Evolutionary conservation across 2,329 filamentous ascomycete genomes (phyloP), one percentile per base, ranked within the genome.

Genomic region (Metarhizium rileyi): DNA sequence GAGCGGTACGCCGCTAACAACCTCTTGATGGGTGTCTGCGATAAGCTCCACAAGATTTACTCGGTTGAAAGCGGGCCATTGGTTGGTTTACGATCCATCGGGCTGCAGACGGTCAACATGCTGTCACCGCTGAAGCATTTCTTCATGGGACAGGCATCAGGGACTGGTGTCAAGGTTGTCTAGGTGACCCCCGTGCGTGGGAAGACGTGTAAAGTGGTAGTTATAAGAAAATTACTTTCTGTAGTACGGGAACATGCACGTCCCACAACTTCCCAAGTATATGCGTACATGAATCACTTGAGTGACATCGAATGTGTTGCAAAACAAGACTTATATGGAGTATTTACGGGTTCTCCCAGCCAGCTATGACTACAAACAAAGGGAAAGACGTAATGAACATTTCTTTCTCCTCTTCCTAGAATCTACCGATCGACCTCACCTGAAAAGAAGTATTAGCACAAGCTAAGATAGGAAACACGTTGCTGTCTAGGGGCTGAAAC

Each of bases 21-120:
- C 55, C 76, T 84, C 52, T 76, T 94, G 65, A 74, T 90, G 48
- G 90, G 81, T 50, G 86, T 85, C 43, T 87, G 83, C 56, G 91
- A 97, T 69, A 91, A 96, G 70, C 72, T 97, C 57, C 90, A 96
- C 67, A 95, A 91, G 71, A 70, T 96, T 41, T 97, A 95, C 67
- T 85, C 84, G n/a, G 81, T 88, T 1, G 82, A 81, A 22, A 83
- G 79, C 53, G 87, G 87, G 0, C 90, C 90, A 1, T 69, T 97
- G 30, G 86, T 95, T 18, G 84, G 85, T 57, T 72, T 90, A 46
- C 77, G 91, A 53, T 90, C 87, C 48, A 61, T 89, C 44, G 91
- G 91, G 0, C 66, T 97, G 53, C 78, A 74, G 53, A 80, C 85
- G 7, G 85, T 96, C 53, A 84, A 96, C 66, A 76, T 78, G 2